phyloP scores from a whole-genome alignment of 352 stramenopile genomes.

The Globisporangium apiculatum region DNA sequence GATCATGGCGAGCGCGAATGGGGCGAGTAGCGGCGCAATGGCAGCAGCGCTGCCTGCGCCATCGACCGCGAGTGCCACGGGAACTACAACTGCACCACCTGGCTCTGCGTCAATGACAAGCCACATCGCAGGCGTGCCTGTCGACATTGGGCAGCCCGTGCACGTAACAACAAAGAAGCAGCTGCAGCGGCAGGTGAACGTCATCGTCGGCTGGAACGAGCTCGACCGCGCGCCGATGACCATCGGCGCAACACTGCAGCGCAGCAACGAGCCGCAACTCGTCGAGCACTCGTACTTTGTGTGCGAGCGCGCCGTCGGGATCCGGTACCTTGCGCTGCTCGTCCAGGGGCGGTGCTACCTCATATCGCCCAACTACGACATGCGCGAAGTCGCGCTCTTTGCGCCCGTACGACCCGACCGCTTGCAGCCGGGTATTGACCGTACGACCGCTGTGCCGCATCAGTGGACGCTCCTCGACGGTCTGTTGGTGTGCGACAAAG shows the following conservation, averaged over 20 bases:
- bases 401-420: slow-evolving; percentile 69
- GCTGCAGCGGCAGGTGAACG: slow-evolving; percentile 77
- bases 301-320: slow-evolving; percentile 69
- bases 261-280: slow-evolving; percentile 68
- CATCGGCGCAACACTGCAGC: slow-evolving; percentile 60
- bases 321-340: slow-evolving; percentile 72
- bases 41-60: neutral
- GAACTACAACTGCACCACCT: neutral
- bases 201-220: slow-evolving; percentile 74
- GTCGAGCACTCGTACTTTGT: slow-evolving; percentile 83
- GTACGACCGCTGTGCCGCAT: slow-evolving; percentile 64
- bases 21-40: neutral
- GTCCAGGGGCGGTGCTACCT: slow-evolving; percentile 78
- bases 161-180: slow-evolving; percentile 72
- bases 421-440: slow-evolving; percentile 65
- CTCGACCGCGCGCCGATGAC: slow-evolving; percentile 68
- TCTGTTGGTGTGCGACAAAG: slow-evolving; percentile 76
- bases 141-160: slow-evolving; percentile 59
- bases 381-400: slow-evolving; percentile 74
- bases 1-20: neutral
- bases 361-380: slow-evolving; percentile 79
- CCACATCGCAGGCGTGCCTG: slow-evolving; percentile 40
- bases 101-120: slow-evolving; percentile 9
- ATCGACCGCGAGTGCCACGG: neutral
- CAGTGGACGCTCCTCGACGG: slow-evolving; percentile 87